Percentiles rank a stretch among this genome's conserved stretches.
phyloP scores from a whole-genome alignment of 768 basidiomycete genomes.

The Lactifluus pinguis region DNA sequence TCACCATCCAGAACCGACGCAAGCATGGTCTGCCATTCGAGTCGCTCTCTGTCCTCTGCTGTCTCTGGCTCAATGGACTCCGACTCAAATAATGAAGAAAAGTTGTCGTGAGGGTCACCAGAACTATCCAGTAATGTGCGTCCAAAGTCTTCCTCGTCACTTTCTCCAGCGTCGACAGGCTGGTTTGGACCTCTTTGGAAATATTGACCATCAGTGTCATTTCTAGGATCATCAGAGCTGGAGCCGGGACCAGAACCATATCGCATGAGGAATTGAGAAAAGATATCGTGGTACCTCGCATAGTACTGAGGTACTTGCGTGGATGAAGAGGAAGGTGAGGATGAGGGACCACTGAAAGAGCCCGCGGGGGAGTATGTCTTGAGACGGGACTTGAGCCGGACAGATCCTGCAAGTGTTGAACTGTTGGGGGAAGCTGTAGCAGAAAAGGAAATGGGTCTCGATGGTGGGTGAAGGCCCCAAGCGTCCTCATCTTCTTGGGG shows the following conservation, averaged over 20 bases:
- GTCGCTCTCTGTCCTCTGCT: constrained; percentile 64
- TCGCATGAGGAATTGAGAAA: constrained; percentile 70
- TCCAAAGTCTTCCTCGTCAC: constrained; percentile 63
- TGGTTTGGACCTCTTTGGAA: constrained; percentile 65
- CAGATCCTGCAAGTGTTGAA: constrained; percentile 15
- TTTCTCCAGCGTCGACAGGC: constrained; percentile 58
- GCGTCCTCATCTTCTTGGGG: constrained; percentile 43
- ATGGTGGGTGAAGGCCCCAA: constrained; percentile 28
- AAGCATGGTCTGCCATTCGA: constrained; percentile 96
- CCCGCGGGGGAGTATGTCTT: constrained; percentile 18
- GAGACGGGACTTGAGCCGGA: constrained; percentile 21
- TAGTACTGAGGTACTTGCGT: constrained; percentile 25
- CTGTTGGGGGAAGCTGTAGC: constrained; percentile 12
- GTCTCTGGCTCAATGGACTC: constrained; percentile 61
- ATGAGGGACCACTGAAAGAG: constrained; percentile 23
- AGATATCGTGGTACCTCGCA: constrained; percentile 50
- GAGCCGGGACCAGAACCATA: constrained; percentile 59
- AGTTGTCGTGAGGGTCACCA: constrained; percentile 41
- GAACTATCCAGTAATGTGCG: constrained; percentile 34
- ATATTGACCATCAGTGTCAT: constrained; percentile 79
- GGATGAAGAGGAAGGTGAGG: constrained; percentile 24
- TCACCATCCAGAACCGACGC: constrained; percentile 90
- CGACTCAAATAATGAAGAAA: constrained; percentile 47
- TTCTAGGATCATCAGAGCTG: constrained; percentile 55
- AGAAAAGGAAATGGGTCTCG: constrained; percentile 21